Evolutionary conservation across 495 filamentous ascomycete genomes (phyloP), one percentile per base, ranked within the genome.

Genomic region (Cryomyces antarcticus): DNA sequence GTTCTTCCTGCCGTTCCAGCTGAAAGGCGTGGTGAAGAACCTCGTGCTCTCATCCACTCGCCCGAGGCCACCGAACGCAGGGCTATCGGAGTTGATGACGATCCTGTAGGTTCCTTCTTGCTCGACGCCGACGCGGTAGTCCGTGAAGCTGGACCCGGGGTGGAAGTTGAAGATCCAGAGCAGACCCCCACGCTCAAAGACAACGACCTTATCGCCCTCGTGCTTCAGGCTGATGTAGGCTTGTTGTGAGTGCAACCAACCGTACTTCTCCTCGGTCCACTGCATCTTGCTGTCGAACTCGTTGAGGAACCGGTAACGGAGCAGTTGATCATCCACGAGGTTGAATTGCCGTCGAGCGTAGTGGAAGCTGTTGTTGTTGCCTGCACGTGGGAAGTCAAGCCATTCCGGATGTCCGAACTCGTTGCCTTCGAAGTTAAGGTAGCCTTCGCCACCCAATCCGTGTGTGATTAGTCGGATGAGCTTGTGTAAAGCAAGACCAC

Each of bases 351-450:
- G 81, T 3, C 89, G 77, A 2, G 89, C 89, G 59, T 96, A 97
- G 77, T 86, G 89, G 74, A 82, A 97, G 48, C 80, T 87, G 60
- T 96, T 95, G 54, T 79, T 63, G 68, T 97, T 97, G 38, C 92
- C 89, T 47, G 71, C 86, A 30, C 89, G 80, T 7, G 89, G 89
- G 62, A 97, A 97, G 59, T 97, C 89, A 43, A 97, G 83, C 89
- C 89, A 97, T 65, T 97, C 89, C 0, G 89, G 89, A 59, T 97
- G 89, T 1, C 89, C 89, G 59, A 97, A 97, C 59, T 97, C 89
- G 61, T 97, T 97, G 47, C 88, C 89, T 61, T 93, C 85, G 53
- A 97, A 97, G 64, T 95, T 96, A 42, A 96, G 84, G 53, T 92
- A 97, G 34, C 87, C 89, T 61, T 97, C 89, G 48, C 89, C 89